Base-by-base conservation (phyloP, 2,329 filamentous ascomycete genomes). In the Cryoendolithus antarcticus region DNA sequence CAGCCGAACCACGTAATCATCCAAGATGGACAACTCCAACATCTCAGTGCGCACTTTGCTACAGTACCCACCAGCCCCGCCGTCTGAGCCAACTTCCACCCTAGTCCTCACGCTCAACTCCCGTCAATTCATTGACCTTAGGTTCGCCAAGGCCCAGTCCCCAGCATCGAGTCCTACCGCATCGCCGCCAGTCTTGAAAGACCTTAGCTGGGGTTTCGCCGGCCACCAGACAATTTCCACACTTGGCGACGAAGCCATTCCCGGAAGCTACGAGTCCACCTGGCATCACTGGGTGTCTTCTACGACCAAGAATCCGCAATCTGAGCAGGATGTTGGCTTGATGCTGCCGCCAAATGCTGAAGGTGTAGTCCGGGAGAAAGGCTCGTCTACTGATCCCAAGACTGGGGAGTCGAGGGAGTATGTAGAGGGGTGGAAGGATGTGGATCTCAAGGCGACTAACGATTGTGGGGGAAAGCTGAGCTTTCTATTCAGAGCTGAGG, bases 181-280 rank as follows among this genome's bases (percentile, higher is more conserved):
- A 48, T 2, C 46, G 57, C 54, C 21, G 55, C 60, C 12, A 40
- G 45, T 2, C 44, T 10, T 51, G 10, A 46, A 56, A 11, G 51
- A 62, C 1, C 62, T 82, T 2, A 76, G 82, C 48, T 82, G 79
- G 79, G 77, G 71, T 3, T 77, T 82, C 47, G 74, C 72, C 0
- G 78, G 78, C 2, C 65, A 58, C 1, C 72, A 73, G 0, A 62
- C 61, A 0, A 38, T 35, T 11, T 27, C 32, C 11, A n/a, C 29
- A n/a, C 13, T 21, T 4, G 21, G 37, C 15, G 31, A 33, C 19
- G 15, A 32, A 38, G 30, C 37, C 13, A 52, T 58, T 48, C 63
- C 64, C 0, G 57, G 52, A 0, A 27, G 24, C 24, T 27, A 27
- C 24, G 24, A 27, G 24, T 27, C 24, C 6, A 27, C 24, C 7